Evolutionary conservation across 2,329 filamentous ascomycete species (phyloP).

Genomic region (Trichoderma lentiforme): DNA sequence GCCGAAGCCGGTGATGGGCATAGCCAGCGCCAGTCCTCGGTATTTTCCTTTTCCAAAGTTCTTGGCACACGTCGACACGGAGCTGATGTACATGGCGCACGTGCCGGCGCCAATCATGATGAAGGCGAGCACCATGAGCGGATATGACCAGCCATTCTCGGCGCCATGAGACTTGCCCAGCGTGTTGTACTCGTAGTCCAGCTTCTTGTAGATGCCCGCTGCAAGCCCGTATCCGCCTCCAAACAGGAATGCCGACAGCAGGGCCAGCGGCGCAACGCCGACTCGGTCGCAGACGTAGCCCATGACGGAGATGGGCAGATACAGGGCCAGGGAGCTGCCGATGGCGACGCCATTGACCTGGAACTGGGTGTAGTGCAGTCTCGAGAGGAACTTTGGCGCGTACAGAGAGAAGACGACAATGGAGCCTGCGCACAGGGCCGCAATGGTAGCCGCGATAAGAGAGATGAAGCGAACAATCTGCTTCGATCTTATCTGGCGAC

Average conservation of each 20-base stretch:
- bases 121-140: conserved; percentile 82
- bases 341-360: conserved; percentile 90
- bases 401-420: conserved; percentile 94
- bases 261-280: conserved; percentile 72
- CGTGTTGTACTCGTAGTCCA: conserved; percentile 46
- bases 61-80: conserved; percentile 95
- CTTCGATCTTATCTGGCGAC: conserved; percentile 29
- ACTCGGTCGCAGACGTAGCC: conserved; percentile 90
- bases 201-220: conserved; percentile 66
- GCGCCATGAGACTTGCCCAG: conserved; percentile 37
- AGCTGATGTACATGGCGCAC: conserved; percentile 81
- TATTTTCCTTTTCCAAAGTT: conserved; percentile 91
- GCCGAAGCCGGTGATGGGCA: conserved; percentile 89
- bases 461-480: conserved; percentile 43
- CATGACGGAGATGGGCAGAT: conserved; percentile 84
- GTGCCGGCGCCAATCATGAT: conserved; percentile 79
- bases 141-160: conserved; percentile 63
- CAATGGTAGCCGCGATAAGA: conserved; percentile 53
- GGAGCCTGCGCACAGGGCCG: conserved; percentile 77
- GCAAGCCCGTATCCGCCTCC: conserved; percentile 79
- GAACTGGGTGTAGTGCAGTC: conserved; percentile 82
- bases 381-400: conserved; percentile 82
- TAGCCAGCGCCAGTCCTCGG: conserved; percentile 81
- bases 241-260: conserved; percentile 71
- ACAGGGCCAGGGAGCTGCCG: conserved; percentile 81